phyloP scores from a whole-genome alignment of 768 basidiomycete species.

The Termitomyces sp. region DNA sequence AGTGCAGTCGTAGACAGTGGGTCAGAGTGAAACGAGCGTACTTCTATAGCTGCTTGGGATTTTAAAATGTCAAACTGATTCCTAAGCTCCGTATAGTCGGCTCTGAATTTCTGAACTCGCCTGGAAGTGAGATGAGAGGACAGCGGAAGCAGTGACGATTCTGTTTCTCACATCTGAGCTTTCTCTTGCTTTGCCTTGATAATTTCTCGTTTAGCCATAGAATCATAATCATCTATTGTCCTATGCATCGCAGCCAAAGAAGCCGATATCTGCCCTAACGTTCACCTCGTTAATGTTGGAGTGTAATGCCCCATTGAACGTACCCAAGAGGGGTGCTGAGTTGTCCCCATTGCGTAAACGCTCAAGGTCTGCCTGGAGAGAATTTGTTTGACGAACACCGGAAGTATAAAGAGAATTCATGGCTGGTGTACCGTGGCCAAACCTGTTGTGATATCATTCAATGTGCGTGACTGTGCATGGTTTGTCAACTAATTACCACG shows the following conservation, averaged over 20 bases:
- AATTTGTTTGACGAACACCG: conserved; percentile 87
- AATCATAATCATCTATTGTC: conserved; percentile 96
- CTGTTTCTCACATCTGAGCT: conserved; percentile 67
- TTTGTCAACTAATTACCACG: background rate
- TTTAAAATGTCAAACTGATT: conserved; percentile 80
- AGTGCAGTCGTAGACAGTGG: background rate
- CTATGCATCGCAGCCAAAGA: conserved; percentile 91
- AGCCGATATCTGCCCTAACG: conserved; percentile 94
- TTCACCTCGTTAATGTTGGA: conserved; percentile 14
- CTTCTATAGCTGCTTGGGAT: conserved; percentile 46
- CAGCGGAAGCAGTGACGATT: background rate
- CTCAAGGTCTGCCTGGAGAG: conserved; percentile 83
- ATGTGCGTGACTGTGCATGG: background rate
- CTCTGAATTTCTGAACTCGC: conserved; percentile 88
- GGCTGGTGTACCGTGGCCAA: conserved; percentile 9
- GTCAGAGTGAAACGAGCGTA: conserved; percentile 21
- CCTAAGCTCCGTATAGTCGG: conserved; percentile 81
- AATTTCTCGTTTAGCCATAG: conserved; percentile 94
- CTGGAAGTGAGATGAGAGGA: conserved; percentile 32
- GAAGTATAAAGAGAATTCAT: conserved; percentile 97
- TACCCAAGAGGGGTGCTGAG: conserved; percentile 81
- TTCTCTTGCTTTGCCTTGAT: conserved; percentile 97
- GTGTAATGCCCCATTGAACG: conserved; percentile 20
- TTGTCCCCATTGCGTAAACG: conserved; percentile 75
- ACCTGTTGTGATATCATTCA: conserved; percentile 1